These are phyloP conservation scores for Melaleuca alternifolia DNA, from an alignment of 345 rosid species.

Conservation along the genomic window DNA sequence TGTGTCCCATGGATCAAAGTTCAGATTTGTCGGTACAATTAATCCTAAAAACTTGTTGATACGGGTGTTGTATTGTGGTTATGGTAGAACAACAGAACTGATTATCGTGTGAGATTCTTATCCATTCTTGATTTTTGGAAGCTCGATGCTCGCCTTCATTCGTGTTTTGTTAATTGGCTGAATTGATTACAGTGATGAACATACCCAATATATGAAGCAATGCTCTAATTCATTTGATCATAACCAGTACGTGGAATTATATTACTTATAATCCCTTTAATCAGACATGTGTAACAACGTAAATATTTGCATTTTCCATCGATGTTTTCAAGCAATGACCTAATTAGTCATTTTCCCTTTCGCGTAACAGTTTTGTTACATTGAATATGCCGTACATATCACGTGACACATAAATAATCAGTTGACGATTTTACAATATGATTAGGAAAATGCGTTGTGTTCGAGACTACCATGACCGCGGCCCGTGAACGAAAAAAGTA, in stretches of 20 bases:
- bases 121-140: no score
- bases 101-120: no score
- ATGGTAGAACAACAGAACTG: no score
- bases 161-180: no score
- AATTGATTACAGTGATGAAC: background rate
- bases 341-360: background rate
- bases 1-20: background rate
- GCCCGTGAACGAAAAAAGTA: background rate
- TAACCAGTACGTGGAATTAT: background rate
- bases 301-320: no score
- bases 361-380: background rate
- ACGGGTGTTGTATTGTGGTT: background rate
- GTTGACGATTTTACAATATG: background rate
- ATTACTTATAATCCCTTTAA: no score
- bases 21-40: background rate
- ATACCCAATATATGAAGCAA: background rate
- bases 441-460: background rate
- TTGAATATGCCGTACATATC: background rate
- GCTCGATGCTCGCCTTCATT: background rate
- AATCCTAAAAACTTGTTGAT: no score
- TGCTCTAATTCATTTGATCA: background rate
- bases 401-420: background rate
- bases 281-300: background rate
- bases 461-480: fast-evolving
- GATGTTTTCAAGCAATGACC: no score